phyloP scores from a whole-genome alignment of 139 green algal genomes.

The Trebouxia sp. region DNA sequence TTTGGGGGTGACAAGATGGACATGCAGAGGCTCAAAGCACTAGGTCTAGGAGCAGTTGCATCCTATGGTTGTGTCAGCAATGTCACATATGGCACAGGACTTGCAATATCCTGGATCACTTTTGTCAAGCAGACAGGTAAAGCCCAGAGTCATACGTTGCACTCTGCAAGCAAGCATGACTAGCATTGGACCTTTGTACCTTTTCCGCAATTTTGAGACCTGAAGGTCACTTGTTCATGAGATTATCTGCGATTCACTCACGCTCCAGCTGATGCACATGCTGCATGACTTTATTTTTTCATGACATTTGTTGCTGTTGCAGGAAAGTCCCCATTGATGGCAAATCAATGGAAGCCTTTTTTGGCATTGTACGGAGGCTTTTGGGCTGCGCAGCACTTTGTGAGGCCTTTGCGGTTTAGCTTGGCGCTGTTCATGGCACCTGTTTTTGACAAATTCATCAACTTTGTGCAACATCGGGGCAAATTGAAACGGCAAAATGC shows the following conservation, averaged over 20 bases:
- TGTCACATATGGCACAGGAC: slow-evolving; percentile 46
- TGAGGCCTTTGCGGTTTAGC: slow-evolving; percentile 59
- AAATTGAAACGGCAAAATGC: slow-evolving; percentile 38
- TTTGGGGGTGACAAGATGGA: slow-evolving; percentile 54
- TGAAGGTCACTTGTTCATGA: too few relatives aligned
- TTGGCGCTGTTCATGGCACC: slow-evolving; percentile 58
- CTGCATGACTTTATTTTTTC: too few relatives aligned
- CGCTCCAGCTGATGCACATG: too few relatives aligned
- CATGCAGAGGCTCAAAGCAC: slow-evolving; percentile 39
- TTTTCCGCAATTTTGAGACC: too few relatives aligned
- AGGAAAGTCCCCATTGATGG: slow-evolving; percentile 41
- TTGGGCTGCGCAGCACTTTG: slow-evolving; percentile 53
- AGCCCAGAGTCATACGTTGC: too few relatives aligned
- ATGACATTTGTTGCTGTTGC: too few relatives aligned
- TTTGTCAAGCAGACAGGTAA: slow-evolving; percentile 49
- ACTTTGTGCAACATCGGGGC: slow-evolving; percentile 30
- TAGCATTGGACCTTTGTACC: too few relatives aligned
- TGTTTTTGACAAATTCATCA: slow-evolving; percentile 58
- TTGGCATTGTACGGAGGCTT: slow-evolving; percentile 58
- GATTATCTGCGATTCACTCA: too few relatives aligned
- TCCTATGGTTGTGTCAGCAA: slow-evolving; percentile 58
- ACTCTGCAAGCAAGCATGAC: too few relatives aligned
- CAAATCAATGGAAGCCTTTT: slow-evolving; percentile 59
- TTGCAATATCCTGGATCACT: slow-evolving; percentile 53
- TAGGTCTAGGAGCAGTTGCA: slow-evolving; percentile 48